phyloP scores from a whole-genome alignment of 495 filamentous ascomycete genomes.

The Parathielavia hyrcaniae region DNA sequence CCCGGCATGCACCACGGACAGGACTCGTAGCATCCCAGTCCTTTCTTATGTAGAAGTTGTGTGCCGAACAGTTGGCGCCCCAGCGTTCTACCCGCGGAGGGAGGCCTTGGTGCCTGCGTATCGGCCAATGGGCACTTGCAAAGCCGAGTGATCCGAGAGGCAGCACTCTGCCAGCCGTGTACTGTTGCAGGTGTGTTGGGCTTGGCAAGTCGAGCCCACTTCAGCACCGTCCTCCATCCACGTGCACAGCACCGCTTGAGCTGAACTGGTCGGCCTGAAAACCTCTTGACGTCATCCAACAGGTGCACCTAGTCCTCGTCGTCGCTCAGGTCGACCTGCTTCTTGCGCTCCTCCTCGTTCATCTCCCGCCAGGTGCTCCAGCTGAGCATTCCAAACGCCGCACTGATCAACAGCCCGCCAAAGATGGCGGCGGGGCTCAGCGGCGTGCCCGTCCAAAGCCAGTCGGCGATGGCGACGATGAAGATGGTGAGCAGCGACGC shows the following conservation, averaged over 20 bases:
- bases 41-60: too few relatives aligned
- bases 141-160: not conserved
- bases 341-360: slow-evolving; percentile 68
- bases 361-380: slow-evolving; percentile 92
- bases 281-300: not conserved
- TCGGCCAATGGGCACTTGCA: too few relatives aligned
- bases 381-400: slow-evolving; percentile 75
- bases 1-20: too few relatives aligned
- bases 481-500: slow-evolving; percentile 94
- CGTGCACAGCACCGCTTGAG: not conserved
- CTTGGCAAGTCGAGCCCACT: too few relatives aligned
- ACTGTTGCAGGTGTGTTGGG: too few relatives aligned
- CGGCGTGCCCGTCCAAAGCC: slow-evolving; percentile 69
- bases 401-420: slow-evolving; percentile 81
- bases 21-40: too few relatives aligned
- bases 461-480: slow-evolving; percentile 86
- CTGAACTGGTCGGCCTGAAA: not conserved
- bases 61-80: too few relatives aligned
- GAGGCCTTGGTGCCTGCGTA: too few relatives aligned
- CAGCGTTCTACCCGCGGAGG: too few relatives aligned
- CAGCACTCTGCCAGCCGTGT: not conserved
- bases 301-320: slow-evolving; percentile 16
- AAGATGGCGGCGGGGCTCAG: slow-evolving; percentile 66
- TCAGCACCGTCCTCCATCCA: too few relatives aligned
- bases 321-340: slow-evolving; percentile 28